These are phyloP conservation scores for Seminavis robusta DNA, from an alignment of 108 stramenopile genomes.

Conservation along the genomic window DNA sequence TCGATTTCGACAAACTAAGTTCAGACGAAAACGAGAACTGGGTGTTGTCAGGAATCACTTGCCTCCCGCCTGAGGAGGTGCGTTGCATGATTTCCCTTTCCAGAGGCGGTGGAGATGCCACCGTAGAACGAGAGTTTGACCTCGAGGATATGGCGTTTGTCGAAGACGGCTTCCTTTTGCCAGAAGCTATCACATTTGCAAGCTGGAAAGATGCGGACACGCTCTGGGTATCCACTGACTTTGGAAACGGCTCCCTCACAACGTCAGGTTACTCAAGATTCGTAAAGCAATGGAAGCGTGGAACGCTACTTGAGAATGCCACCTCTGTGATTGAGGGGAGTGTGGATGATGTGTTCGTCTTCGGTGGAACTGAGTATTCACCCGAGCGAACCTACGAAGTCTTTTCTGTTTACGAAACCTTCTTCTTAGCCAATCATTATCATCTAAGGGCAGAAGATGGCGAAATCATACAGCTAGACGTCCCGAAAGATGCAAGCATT, in stretches of 20 bases:
- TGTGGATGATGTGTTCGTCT: constrained; percentile 61
- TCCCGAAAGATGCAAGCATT: constrained; percentile 54
- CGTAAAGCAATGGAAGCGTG: constrained; percentile 79
- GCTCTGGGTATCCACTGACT: constrained; percentile 24
- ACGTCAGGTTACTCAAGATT: constrained; percentile 73
- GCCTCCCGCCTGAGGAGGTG: constrained; percentile 57
- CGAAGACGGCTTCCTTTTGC: constrained; percentile 31
- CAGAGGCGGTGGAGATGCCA: constrained; percentile 78
- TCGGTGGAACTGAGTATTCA: constrained; percentile 49
- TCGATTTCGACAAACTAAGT: constrained; percentile 80
- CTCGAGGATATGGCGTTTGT: constrained; percentile 55
- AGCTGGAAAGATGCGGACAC: constrained; percentile 28
- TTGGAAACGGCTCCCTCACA: constrained; percentile 63
- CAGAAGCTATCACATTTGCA: constrained; percentile 53
- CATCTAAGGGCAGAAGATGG: constrained; percentile 26
- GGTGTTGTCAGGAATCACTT: constrained; percentile 80
- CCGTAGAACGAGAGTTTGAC: constrained; percentile 65
- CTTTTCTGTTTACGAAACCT: constrained; percentile 43
- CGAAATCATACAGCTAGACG: constrained; percentile 52
- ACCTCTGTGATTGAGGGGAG: constrained; percentile 75
- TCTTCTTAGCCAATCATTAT: constrained; percentile 60
- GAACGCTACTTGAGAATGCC: constrained; percentile 66
- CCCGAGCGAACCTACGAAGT: constrained; percentile 58
- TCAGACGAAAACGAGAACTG: constrained; percentile 64
- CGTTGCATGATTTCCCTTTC: constrained; percentile 55